A percentile compares a stretch with the other conserved stretches of the same genome.
Conservation (phyloP, 169 alveolate species). For the Plasmodium falciparum region DNA sequence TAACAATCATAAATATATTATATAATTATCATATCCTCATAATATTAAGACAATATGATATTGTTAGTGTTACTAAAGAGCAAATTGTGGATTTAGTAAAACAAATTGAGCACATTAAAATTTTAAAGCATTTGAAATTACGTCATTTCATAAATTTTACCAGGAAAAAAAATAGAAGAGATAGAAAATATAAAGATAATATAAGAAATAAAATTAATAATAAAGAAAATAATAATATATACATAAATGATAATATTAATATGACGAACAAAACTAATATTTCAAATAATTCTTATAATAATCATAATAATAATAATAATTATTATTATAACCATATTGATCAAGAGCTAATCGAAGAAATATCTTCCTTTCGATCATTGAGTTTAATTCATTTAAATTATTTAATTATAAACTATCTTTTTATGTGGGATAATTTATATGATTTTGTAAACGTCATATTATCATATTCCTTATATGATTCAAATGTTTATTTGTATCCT, state of each 20-base stretch:
- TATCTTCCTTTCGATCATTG: slow-evolving; percentile 49
- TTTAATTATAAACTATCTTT: slow-evolving; percentile 48
- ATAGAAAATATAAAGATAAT: background rate
- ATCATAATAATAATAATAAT: background rate
- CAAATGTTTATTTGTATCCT: slow-evolving; percentile 43
- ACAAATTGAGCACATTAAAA: slow-evolving; percentile 11
- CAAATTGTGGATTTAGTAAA: slow-evolving; percentile 35
- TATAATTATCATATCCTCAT: slow-evolving; percentile 59
- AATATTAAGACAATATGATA: slow-evolving; percentile 53
- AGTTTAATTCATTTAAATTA: slow-evolving; percentile 54
- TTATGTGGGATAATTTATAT: slow-evolving; percentile 63
- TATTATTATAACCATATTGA: background rate
- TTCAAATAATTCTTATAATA: background rate
- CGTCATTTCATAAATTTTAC: slow-evolving; percentile 52
- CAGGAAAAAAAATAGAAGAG: slow-evolving; percentile 9
- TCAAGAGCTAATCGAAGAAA: background rate
- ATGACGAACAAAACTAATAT: background rate
- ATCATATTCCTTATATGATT: slow-evolving; percentile 59
- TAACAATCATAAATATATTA: slow-evolving; percentile 23
- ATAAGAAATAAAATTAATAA: background rate
- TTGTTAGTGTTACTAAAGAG: slow-evolving; percentile 37
- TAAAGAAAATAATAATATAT: background rate
- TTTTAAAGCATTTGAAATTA: slow-evolving; percentile 29
- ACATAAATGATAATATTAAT: background rate
- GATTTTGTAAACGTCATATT: slow-evolving; percentile 40